Evolutionary conservation across 768 basidiomycete species (phyloP).

Genomic region (Lactarius evosmus): DNA sequence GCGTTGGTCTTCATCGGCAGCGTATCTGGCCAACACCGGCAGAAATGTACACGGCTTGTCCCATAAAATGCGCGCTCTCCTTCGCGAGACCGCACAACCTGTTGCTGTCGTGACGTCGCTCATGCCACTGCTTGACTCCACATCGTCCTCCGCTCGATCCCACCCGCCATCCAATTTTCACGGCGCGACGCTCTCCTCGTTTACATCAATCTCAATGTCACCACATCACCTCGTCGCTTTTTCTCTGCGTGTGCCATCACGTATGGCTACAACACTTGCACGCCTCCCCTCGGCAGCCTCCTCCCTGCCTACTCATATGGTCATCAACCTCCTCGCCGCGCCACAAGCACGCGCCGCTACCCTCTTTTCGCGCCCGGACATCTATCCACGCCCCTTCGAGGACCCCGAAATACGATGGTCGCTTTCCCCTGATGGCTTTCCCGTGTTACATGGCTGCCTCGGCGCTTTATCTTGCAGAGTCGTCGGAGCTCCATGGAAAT

Average conservation of each 20-base stretch:
- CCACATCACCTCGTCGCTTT: slow-evolving; percentile 87
- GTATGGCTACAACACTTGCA: slow-evolving; percentile 66
- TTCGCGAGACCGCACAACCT: slow-evolving; percentile 79
- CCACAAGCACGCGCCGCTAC: slow-evolving; percentile 59
- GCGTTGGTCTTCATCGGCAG: background rate
- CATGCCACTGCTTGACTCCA: slow-evolving; percentile 39
- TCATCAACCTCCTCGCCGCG: slow-evolving; percentile 77
- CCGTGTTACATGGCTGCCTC: slow-evolving; percentile 54
- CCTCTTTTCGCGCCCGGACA: slow-evolving; percentile 69
- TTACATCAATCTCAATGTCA: slow-evolving; percentile 87
- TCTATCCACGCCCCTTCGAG: slow-evolving; percentile 59
- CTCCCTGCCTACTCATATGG: slow-evolving; percentile 49
- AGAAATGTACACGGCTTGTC: slow-evolving; percentile 8
- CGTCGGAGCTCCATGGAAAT: slow-evolving; percentile 54
- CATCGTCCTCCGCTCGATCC: background rate
- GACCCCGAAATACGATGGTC: slow-evolving; percentile 38
- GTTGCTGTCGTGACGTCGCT: slow-evolving; percentile 81
- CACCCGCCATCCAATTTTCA: slow-evolving; percentile 47
- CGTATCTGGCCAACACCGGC: background rate
- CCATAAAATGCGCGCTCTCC: slow-evolving; percentile 47
- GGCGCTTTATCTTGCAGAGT: slow-evolving; percentile 74
- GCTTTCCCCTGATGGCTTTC: slow-evolving; percentile 52
- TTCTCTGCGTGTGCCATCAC: slow-evolving; percentile 83
- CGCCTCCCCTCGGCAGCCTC: slow-evolving; percentile 31
- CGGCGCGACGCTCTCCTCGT: slow-evolving; percentile 92